These are phyloP conservation scores for Ascochyta fabae DNA, from an alignment of 2,329 filamentous ascomycete species.

Conservation along the genomic window DNA sequence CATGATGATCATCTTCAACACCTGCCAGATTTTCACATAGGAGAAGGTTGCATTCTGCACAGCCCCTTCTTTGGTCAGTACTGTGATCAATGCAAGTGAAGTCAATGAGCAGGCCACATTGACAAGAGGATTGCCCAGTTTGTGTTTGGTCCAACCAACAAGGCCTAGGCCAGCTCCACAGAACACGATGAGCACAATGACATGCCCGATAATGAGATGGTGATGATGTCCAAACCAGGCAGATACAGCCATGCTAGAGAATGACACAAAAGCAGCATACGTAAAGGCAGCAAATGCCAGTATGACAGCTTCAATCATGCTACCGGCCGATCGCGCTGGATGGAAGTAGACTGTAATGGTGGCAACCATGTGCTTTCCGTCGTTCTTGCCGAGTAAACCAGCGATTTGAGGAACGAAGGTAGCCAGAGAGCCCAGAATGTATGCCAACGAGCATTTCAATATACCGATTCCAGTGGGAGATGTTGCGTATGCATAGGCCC, in stretches of 20 bases:
- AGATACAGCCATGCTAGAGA: slow-evolving; percentile 87
- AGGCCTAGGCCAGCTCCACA: slow-evolving; percentile 86
- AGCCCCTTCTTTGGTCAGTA: slow-evolving; percentile 89
- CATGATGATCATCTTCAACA: slow-evolving; percentile 62
- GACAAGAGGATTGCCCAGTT: slow-evolving; percentile 76
- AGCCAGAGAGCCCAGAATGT: slow-evolving; percentile 82
- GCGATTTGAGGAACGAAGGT: slow-evolving; percentile 81
- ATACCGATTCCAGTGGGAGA: slow-evolving; percentile 80
- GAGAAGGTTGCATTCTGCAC: slow-evolving; percentile 84
- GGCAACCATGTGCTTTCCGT: slow-evolving; percentile 92
- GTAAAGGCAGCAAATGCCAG: slow-evolving; percentile 78
- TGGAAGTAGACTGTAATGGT: slow-evolving; percentile 96
- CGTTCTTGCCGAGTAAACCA: slow-evolving; percentile 76
- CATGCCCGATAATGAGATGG: slow-evolving; percentile 74
- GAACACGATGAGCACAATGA: slow-evolving; percentile 80
- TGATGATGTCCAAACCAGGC: slow-evolving; percentile 76
- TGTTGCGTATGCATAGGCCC: slow-evolving; percentile 65
- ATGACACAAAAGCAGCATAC: slow-evolving; percentile 77
- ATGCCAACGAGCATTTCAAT: slow-evolving; percentile 89
- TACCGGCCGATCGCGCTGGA: slow-evolving; percentile 82
- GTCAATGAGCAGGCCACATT: slow-evolving; percentile 81
- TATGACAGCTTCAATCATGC: slow-evolving; percentile 84
- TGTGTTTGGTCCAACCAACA: slow-evolving; percentile 86
- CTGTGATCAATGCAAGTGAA: slow-evolving; percentile 85
- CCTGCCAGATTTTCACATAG: slow-evolving; percentile 79